Evolutionary conservation across 2,329 filamentous ascomycete genomes (phyloP), one percentile per base, ranked within the genome.

Genomic region (Botryotinia calthae): DNA sequence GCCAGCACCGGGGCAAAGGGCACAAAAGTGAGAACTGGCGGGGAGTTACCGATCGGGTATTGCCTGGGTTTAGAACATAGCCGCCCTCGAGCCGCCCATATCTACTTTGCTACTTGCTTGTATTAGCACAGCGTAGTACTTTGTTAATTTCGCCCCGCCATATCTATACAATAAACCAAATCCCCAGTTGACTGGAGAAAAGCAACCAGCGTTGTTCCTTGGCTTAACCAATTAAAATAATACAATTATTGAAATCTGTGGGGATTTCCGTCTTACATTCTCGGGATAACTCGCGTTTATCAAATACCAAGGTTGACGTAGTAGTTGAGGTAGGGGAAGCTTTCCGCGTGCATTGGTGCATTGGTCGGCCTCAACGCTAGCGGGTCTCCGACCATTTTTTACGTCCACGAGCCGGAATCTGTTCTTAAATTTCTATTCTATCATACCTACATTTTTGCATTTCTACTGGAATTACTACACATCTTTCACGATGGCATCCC

Each of bases 401-500:
- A 51, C 62, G 28, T 72, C 51, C 70, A 42, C 61, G 31, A 58
- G 64, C 48, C 46, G 63, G 46, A 56, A 66, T 65, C 54, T 67
- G 61, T 72, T 59, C 62, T 67, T 44, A 79, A 75, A 74, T 78
- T 79, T 80, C 79, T 78, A 78, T 77, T 79, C 80, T 80, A 78
- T 80, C 78, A 74, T 75, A 74, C 40, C n/a, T 44, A 73, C 64
- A 54, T 65, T 56, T 48, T 37, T 66, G 46, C 80, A 81, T 80
- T 82, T 65, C 44, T 51, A 42, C 37, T 71, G 59, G 46, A 28
- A 42, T 65, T 51, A 56, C 28, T 46, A 56, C 14, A n/a, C 20
- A 71, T 40, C 61, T 72, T 22, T 72, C 70, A 88, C 85, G 85
- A 97, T 97, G 93, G 92, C 94, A 83, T 90, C 93, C 82, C 85